Conservation (phyloP, 2,329 filamentous ascomycete species). For the Blumeria graminis region DNA sequence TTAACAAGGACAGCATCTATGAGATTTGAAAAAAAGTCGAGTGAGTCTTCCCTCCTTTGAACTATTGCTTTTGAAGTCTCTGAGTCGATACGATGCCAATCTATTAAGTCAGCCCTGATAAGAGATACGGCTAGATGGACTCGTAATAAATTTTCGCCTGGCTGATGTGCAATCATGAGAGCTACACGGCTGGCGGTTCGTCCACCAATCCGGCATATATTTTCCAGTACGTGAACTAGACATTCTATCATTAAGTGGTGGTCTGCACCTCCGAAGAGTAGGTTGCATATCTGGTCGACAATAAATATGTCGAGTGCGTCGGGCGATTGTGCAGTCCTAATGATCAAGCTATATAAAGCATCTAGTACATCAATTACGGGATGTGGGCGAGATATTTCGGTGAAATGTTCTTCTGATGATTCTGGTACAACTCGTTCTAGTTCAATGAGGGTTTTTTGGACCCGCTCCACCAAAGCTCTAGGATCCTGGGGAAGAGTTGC, state of each 20-base stretch:
- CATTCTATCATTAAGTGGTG: constrained; percentile 33
- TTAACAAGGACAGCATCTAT: constrained; percentile 58
- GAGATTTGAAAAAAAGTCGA: constrained; percentile 60
- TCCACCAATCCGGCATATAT: constrained; percentile 31
- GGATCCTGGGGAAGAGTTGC: constrained; percentile 23
- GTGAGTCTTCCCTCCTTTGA: constrained; percentile 42
- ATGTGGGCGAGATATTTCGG: constrained; percentile 32
- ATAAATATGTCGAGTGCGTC: constrained; percentile 35
- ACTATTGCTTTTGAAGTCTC: constrained; percentile 50
- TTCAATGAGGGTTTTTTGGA: constrained; percentile 33
- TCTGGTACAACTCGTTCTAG: constrained; percentile 28
- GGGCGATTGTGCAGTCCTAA: constrained; percentile 35
- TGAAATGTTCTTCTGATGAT: constrained; percentile 33
- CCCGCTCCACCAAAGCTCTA: constrained; percentile 26
- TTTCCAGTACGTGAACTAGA: constrained; percentile 35
- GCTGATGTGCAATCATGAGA: constrained; percentile 30
- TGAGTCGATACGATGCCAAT: constrained; percentile 41
- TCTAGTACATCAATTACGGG: constrained; percentile 37
- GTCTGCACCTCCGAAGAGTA: constrained; percentile 27
- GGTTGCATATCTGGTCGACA: constrained; percentile 31
- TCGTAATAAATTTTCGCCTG: constrained; percentile 29
- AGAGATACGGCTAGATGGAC: constrained; percentile 32
- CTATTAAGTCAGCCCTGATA: constrained; percentile 33
- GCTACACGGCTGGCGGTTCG: constrained; percentile 29
- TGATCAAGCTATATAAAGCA: constrained; percentile 34